Base-by-base conservation (phyloP, 2,329 filamentous ascomycete species). In the Gnomoniopsis smithogilvyi region DNA sequence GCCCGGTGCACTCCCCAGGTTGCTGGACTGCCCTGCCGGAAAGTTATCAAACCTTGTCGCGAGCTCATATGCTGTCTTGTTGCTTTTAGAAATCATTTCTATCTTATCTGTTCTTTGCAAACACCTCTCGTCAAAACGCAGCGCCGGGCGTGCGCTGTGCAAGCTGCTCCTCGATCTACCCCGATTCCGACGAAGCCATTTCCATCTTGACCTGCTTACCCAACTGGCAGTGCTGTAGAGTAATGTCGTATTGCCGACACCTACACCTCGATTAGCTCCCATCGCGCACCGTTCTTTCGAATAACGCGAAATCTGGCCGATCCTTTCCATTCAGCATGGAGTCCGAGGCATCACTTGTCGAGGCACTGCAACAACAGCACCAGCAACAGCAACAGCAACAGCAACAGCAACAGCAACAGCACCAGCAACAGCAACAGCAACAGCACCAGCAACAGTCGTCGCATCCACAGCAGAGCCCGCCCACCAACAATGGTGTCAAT, bases 371-470 rank as follows among this genome's bases (percentile, higher is more conserved):
- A 38, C 58, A 56, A 36, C 54, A 56, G 26, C 55, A 45, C 15
- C 49, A 47, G 55, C 56, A 59, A 17, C 56, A 51, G 36, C 48
- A 17, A 19, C 26, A 48, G 26, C 46, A 41, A 48, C n/a, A 51
- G 8, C 55, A 45, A 12, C 49, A 47, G 55, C 56, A 59, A 17
- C 56, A 51, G 36, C 48, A 17, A 19, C 26, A 48, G 26, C 46
- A 41, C 33, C 61, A 60, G 47, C 58, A 56, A 36, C 54, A 56
- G 26, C 55, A 45, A 12, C 49, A 47, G 55, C 56, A 59, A 17
- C 56, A 51, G 36, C 48, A 17, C 15, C 26, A 48, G 26, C 46
- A 41, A 43, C n/a, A 49, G 14, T 50, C 55, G 33, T 22, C 58
- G 4, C 58, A 52, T 12, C 45, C 36, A 15, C 60, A 56, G 30